Conservation (phyloP, 176 grass and related monocot genomes). For the Bolboschoenus planiculmis region DNA sequence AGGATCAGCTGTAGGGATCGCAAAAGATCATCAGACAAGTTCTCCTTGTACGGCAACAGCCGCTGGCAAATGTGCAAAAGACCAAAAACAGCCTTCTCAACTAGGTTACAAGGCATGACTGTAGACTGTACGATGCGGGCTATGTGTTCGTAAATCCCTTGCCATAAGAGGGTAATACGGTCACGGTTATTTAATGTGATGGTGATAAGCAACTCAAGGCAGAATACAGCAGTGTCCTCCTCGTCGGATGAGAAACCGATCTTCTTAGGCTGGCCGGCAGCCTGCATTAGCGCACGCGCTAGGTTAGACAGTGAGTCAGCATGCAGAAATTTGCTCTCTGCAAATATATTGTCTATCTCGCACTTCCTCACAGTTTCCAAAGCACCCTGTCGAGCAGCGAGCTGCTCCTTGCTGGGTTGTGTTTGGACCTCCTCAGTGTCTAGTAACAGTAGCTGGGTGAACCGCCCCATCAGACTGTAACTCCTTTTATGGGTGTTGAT, state of each 20-base stretch:
- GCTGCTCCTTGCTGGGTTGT: constrained; percentile 82
- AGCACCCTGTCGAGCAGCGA: constrained; percentile 67
- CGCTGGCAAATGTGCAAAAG: constrained; percentile 87
- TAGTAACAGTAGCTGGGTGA: constrained; percentile 72
- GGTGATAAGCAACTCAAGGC: constrained; percentile 82
- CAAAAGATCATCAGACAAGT: constrained; percentile 84
- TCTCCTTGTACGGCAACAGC: constrained; percentile 93
- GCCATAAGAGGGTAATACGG: constrained; percentile 86
- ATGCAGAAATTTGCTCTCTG: constrained; percentile 94
- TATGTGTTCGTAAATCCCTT: constrained; percentile 90
- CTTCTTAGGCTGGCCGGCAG: constrained; percentile 76
- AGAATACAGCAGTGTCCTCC: constrained; percentile 79
- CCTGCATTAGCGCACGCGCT: constrained; percentile 59
- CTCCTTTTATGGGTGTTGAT: constrained; percentile 52
- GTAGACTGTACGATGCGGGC: constrained; percentile 88
- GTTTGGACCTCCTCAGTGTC: constrained; percentile 75
- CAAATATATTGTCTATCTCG: constrained; percentile 75
- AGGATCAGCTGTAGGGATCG: constrained; percentile 77
- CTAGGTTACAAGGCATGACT: constrained; percentile 91
- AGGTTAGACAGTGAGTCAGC: constrained; percentile 75
- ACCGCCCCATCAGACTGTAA: constrained; percentile 88
- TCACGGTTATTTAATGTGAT: constrained; percentile 96
- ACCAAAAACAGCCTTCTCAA: constrained; percentile 96
- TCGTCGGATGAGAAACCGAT: constrained; percentile 65
- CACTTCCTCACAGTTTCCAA: constrained; percentile 75